Evolutionary conservation across 2,329 filamentous ascomycete genomes (phyloP).

Genomic region (Diaporthe citriasiana): DNA sequence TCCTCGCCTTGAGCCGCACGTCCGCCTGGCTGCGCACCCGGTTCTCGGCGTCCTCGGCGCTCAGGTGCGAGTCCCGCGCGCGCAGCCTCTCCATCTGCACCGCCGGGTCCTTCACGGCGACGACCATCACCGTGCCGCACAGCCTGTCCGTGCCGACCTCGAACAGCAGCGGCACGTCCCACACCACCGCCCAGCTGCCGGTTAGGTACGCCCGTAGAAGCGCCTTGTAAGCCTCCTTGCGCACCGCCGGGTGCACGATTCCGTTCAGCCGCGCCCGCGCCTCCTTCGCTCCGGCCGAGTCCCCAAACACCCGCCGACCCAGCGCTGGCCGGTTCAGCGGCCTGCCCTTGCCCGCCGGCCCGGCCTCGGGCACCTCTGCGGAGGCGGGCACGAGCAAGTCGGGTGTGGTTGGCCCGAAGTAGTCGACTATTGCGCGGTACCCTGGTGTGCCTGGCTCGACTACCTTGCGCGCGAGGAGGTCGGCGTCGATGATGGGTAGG

Average conservation of each 20-base stretch:
- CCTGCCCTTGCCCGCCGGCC: slow-evolving; percentile 73
- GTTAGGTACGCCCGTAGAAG: slow-evolving; percentile 80
- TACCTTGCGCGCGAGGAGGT: slow-evolving; percentile 91
- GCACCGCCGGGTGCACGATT: slow-evolving; percentile 94
- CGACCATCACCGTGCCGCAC: slow-evolving; percentile 88
- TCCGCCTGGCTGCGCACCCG: slow-evolving; percentile 89
- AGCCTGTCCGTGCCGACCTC: slow-evolving; percentile 88
- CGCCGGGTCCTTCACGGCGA: slow-evolving; percentile 83
- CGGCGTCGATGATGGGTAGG: slow-evolving; percentile 93
- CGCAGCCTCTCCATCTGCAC: slow-evolving; percentile 86
- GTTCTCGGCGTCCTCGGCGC: slow-evolving; percentile 87
- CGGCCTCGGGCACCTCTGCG: slow-evolving; percentile 65
- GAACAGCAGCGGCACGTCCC: slow-evolving; percentile 93
- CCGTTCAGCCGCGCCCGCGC: slow-evolving; percentile 86
- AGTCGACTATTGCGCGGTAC: slow-evolving; percentile 83
- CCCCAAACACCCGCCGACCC: slow-evolving; percentile 88
- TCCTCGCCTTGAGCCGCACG: slow-evolving; percentile 84
- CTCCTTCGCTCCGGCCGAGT: slow-evolving; percentile 75
- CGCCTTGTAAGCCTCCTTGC: slow-evolving; percentile 82
- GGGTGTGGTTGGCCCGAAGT: slow-evolving; percentile 87
- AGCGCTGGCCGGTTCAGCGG: slow-evolving; percentile 90
- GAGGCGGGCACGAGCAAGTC: slow-evolving; percentile 80
- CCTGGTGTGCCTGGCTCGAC: slow-evolving; percentile 91
- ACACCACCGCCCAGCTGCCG: slow-evolving; percentile 89
- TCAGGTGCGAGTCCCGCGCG: slow-evolving; percentile 82